Base-by-base conservation (phyloP, 2,329 filamentous ascomycete species). In the Arachnopeziza araneosa region DNA sequence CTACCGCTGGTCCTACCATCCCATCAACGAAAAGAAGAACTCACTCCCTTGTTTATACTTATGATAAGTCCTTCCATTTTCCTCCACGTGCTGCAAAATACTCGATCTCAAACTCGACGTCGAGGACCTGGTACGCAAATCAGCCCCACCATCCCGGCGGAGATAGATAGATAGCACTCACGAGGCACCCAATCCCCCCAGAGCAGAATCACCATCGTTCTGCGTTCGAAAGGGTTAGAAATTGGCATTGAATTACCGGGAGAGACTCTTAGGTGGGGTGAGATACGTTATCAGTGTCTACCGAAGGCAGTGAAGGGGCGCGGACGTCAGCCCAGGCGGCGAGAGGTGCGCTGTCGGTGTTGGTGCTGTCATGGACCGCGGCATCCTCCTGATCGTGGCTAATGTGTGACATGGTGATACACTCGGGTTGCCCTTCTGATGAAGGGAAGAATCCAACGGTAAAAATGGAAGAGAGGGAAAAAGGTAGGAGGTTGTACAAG, bases 81-180 rank as follows among this genome's bases (percentile, higher is more conserved):
- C 75, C 9, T 70, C 66, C 4, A 74, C 72, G 63, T 73, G 74
- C 5, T 70, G 63, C 36, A 70, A 64, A 30, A 77, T 71, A 56
- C 73, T 77, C 1, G 73, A 73, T 54, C 55, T 36, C n/a, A 66
- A 24, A 10, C 63, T 63, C 6, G 32, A 48, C 9, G 64, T 65
- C n/a, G 50, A 52, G 17, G 50, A 23, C 50, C 21, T 52, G 19
- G 36, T 12, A 44, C 36, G 17, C 17, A 44, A 44, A 44, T 44
- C 17, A 44, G 36, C 36, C 36, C 36, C 36, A 14, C 36, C 12
- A 44, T 14, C 36, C 12, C 12, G 6, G 10, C 17, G 17, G 17
- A 44, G 17, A 12, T 44, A 14, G 6, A 44, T 44, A 44, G 10
- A 17, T 44, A 19, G 36, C 17, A 44, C 17, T 44, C 36, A 44